These are phyloP conservation scores for Saccharomyces pastorianus DNA, from an alignment of 1,139 yeast species.

Conservation along the genomic window DNA sequence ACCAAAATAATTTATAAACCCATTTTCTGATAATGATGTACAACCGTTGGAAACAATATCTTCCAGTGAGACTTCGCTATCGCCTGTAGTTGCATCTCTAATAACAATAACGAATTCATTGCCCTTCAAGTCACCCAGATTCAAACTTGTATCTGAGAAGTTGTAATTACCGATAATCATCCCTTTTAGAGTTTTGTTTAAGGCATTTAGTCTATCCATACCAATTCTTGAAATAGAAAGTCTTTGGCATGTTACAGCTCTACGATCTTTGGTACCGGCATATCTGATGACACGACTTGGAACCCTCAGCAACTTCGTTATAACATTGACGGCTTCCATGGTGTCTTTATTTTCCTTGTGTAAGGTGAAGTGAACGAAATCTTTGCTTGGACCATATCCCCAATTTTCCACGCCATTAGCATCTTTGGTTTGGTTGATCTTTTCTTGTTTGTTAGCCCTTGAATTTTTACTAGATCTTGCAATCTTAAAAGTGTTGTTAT, in stretches of 20 bases:
- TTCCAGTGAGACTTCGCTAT: constrained; percentile 27
- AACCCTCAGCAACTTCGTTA: constrained; percentile 64
- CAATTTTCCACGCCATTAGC: constrained; percentile 38
- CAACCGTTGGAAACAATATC: constrained; percentile 46
- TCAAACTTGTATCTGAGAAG: constrained; percentile 56
- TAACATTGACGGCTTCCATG: constrained; percentile 80
- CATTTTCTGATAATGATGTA: constrained; percentile 51
- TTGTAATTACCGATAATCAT: constrained; percentile 69
- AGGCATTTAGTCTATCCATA: constrained; percentile 68
- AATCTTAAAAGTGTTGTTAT: constrained; percentile 55
- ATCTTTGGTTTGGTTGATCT: constrained; percentile 42
- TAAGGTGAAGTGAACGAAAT: constrained; percentile 66
- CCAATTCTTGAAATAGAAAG: constrained; percentile 63
- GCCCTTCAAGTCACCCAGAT: constrained; percentile 77
- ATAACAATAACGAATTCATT: constrained; percentile 82
- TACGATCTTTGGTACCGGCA: constrained; percentile 94
- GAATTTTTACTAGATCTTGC: constrained; percentile 40
- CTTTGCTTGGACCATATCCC: constrained; percentile 61
- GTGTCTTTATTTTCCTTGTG: constrained; percentile 96
- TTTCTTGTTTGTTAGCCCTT: constrained; percentile 34
- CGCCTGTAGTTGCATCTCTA: constrained; percentile 48
- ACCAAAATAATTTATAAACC: constrained; percentile 90
- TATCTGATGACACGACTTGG: constrained; percentile 64
- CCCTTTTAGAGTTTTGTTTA: constrained; percentile 69
- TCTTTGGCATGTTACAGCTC: constrained; percentile 90